Conservation (phyloP, 306 rosid species). For the Cicer arietinum region DNA sequence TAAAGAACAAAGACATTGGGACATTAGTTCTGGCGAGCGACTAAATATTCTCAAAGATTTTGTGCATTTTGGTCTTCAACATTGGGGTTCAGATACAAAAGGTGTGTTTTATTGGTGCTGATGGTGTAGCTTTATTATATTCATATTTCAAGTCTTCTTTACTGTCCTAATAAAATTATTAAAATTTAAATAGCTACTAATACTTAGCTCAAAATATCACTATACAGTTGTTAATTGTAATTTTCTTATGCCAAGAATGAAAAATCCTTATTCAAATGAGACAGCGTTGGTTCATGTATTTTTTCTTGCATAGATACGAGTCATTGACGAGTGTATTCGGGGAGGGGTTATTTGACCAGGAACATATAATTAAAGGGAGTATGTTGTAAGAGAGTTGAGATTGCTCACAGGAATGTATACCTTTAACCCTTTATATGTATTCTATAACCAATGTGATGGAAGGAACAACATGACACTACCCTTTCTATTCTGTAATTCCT, state of each 20-base stretch:
- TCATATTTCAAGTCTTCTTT: not conserved
- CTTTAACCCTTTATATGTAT: constrained; percentile 9
- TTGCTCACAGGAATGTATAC: constrained; percentile 19
- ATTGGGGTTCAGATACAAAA: constrained; percentile 97
- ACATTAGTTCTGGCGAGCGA: constrained; percentile 89
- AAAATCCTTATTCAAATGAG: not conserved
- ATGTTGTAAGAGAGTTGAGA: constrained; percentile 11
- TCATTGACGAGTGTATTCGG: not conserved
- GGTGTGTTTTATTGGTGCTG: constrained; percentile 50
- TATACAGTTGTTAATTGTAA: not conserved
- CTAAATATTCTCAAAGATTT: constrained; percentile 76
- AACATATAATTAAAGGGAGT: constrained; percentile 23
- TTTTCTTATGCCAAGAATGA: not conserved
- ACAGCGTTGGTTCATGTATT: not conserved
- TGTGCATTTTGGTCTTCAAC: constrained; percentile 83
- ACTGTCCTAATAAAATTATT: constrained; percentile 4
- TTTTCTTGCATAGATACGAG: constrained; percentile 5
- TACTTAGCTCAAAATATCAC: not conserved
- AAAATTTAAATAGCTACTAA: not conserved
- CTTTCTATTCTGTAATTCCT: not conserved
- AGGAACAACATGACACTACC: constrained; percentile 7
- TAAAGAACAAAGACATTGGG: constrained; percentile 97
- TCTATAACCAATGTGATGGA: not conserved
- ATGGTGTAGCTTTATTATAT: constrained; percentile 28
- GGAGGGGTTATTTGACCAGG: constrained; percentile 23